A percentile compares a stretch with the other conserved stretches of the same genome.
phyloP scores from a whole-genome alignment of 1,139 yeast species.

The Candida tetrigidarum region DNA sequence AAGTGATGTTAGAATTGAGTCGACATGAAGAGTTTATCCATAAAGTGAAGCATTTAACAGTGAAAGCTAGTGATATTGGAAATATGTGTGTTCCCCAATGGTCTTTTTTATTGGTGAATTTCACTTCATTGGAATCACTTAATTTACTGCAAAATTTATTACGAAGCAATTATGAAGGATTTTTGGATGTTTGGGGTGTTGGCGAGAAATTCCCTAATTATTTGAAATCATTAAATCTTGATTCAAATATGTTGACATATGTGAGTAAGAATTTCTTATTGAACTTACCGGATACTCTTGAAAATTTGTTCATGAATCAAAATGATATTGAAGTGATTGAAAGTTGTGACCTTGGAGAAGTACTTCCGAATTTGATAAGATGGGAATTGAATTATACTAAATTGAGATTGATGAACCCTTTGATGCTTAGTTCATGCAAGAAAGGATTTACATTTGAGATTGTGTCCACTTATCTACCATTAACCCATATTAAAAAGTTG shows the following conservation, averaged over 20 bases:
- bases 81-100: slow-evolving; percentile 35
- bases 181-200: slow-evolving; percentile 27
- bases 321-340: slow-evolving; percentile 17
- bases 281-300: slow-evolving; percentile 33
- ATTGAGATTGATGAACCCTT: slow-evolving; percentile 19
- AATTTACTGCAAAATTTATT: slow-evolving; percentile 34
- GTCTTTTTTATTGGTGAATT: slow-evolving; percentile 34
- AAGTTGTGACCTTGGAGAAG: slow-evolving; percentile 15
- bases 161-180: slow-evolving; percentile 20
- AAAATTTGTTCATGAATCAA: slow-evolving; percentile 23
- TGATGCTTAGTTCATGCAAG: slow-evolving; percentile 15
- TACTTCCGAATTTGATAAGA: slow-evolving; percentile 23
- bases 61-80: slow-evolving; percentile 43
- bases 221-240: slow-evolving; percentile 28
- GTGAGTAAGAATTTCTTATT: slow-evolving; percentile 27
- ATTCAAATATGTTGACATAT: slow-evolving; percentile 28
- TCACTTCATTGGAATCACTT: slow-evolving; percentile 26
- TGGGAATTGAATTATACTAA: slow-evolving; percentile 22
- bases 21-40: slow-evolving; percentile 15
- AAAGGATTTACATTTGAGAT: slow-evolving; percentile 14
- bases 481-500: slow-evolving; percentile 11
- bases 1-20: slow-evolving; percentile 16
- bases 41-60: slow-evolving; percentile 29
- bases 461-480: slow-evolving; percentile 13
- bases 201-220: slow-evolving; percentile 34